A percentile compares a stretch with the other conserved stretches of the same genome.
These are phyloP conservation scores for Cupressus sempervirens DNA, from an alignment of 75 land plant genomes.

Conservation along the genomic window DNA sequence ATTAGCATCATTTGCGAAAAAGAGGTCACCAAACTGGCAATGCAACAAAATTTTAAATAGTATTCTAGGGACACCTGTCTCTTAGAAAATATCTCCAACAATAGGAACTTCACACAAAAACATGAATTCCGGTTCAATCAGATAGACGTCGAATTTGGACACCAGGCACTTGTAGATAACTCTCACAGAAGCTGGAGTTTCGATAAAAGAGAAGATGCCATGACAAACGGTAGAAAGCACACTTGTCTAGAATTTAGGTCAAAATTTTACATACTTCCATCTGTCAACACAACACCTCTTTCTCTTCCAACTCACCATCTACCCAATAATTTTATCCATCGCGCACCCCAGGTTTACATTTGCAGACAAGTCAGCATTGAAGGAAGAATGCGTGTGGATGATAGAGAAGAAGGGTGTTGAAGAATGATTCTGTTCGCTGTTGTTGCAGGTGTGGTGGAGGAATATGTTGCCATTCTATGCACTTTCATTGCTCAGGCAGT, in stretches of 20 bases:
- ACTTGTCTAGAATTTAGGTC: background rate
- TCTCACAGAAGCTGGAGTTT: background rate
- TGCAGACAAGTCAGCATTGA: too few species aligned
- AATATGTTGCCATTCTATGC: conserved; percentile 13
- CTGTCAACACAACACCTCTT: background rate
- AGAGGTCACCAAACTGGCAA: too few species aligned
- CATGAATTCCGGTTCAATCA: too few species aligned
- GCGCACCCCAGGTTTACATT: background rate
- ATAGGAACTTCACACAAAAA: too few species aligned
- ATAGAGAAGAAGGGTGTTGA: background rate
- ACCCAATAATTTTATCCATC: background rate
- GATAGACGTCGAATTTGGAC: background rate
- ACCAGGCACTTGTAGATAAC: background rate
- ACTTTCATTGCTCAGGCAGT: conserved; percentile 14
- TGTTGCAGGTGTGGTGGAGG: conserved; percentile 19
- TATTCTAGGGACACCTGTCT: too few species aligned
- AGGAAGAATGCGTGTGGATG: background rate
- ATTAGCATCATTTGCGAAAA: too few species aligned
- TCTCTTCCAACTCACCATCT: background rate
- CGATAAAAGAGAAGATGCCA: too few species aligned
- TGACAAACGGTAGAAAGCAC: background rate
- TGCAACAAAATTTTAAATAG: too few species aligned
- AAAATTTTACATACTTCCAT: background rate
- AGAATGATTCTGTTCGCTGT: conserved; percentile 21
- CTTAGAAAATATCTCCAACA: too few species aligned